phyloP scores from a whole-genome alignment of 2,329 filamentous ascomycete genomes.

The Aspergillus ochraceoroseus region DNA sequence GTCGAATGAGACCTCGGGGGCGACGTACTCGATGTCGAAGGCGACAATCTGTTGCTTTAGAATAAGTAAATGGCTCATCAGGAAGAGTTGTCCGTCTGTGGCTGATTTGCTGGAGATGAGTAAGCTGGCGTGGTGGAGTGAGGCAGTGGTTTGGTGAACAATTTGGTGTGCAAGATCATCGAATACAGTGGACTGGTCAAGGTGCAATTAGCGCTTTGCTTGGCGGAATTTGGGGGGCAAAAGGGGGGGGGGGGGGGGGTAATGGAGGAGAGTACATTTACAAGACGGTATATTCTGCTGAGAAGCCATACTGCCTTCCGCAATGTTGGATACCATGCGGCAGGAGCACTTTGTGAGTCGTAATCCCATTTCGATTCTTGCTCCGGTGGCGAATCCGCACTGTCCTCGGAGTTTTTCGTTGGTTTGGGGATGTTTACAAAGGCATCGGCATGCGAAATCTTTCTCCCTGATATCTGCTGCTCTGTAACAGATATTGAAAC shows the following conservation, averaged over 20 bases:
- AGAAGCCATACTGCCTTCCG: slow-evolving; percentile 64
- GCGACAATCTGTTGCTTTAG: slow-evolving; percentile 94
- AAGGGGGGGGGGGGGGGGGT: no score
- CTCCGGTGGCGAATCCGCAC: slow-evolving; percentile 41
- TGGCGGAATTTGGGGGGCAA: no score
- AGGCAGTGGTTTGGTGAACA: slow-evolving; percentile 81
- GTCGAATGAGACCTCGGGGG: slow-evolving; percentile 61
- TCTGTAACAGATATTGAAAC: slow-evolving; percentile 40
- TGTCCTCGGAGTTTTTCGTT: slow-evolving; percentile 49
- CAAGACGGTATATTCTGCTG: slow-evolving; percentile 64
- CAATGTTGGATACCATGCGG: slow-evolving; percentile 63
- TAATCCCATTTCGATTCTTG: slow-evolving; percentile 50
- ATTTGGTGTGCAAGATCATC: slow-evolving; percentile 73
- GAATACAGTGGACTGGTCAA: slow-evolving; percentile 57
- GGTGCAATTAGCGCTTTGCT: no score
- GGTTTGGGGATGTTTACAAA: slow-evolving; percentile 47
- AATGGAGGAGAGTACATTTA: no score
- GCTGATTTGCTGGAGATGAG: slow-evolving; percentile 62
- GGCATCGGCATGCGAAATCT: slow-evolving; percentile 40
- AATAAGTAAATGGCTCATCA: slow-evolving; percentile 89
- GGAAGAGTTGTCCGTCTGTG: slow-evolving; percentile 79
- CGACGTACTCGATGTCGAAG: slow-evolving; percentile 80
- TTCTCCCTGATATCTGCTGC: slow-evolving; percentile 52
- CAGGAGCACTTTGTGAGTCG: slow-evolving; percentile 53
- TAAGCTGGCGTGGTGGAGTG: slow-evolving; percentile 70